These are phyloP conservation scores for Scedosporium apiospermum DNA, from an alignment of 2,329 filamentous ascomycete genomes.

Conservation along the genomic window DNA sequence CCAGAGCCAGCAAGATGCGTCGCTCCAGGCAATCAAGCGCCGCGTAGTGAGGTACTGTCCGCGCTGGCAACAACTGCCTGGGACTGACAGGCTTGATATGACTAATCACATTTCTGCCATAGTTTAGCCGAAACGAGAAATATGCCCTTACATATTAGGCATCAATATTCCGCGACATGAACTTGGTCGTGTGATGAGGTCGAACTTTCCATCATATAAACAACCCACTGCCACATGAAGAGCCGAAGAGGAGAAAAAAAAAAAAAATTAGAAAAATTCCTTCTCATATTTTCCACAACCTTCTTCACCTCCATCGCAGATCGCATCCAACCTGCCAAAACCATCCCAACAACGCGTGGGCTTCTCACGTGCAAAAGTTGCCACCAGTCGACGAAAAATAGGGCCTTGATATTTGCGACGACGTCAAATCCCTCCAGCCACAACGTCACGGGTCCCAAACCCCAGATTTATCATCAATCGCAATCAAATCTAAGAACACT, in stretches of 20 bases:
- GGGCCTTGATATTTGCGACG: not conserved
- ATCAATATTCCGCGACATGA: not conserved
- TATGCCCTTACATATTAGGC: not conserved
- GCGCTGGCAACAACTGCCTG: not conserved
- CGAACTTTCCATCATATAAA: not conserved
- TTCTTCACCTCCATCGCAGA: not conserved
- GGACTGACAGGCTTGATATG: not conserved
- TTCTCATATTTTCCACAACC: not conserved
- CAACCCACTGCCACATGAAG: not conserved
- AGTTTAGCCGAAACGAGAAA: not conserved
- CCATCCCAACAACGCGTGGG: not conserved
- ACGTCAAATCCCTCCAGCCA: not conserved
- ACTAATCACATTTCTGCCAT: not conserved
- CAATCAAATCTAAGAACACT: not conserved
- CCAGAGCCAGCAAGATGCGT: slow-evolving; percentile 1
- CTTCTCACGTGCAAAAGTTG: not conserved
- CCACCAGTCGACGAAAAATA: not conserved
- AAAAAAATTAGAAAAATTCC: not conserved
- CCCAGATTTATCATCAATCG: not conserved
- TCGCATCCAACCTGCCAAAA: not conserved
- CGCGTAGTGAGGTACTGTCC: not conserved
- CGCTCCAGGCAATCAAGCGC: slow-evolving; percentile 5
- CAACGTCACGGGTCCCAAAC: not conserved
- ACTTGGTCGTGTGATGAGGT: not conserved
- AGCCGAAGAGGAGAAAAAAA: not conserved